These are phyloP conservation scores for Astrephomene gubernaculifera DNA, from an alignment of 139 green algal genomes.

Conservation along the genomic window DNA sequence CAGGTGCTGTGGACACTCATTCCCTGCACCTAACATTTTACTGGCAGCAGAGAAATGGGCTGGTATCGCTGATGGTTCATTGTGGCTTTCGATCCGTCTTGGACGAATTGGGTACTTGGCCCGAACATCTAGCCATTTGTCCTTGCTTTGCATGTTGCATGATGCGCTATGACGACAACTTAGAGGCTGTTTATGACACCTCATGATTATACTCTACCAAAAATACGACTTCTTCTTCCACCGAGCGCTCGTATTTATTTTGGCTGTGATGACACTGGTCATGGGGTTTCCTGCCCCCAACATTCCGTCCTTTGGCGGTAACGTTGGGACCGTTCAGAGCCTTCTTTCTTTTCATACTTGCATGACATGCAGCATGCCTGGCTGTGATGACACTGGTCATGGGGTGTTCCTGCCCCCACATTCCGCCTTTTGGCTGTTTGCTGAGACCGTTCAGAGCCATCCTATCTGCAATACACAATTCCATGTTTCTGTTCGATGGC, in stretches of 20 bases:
- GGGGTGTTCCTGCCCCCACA: background rate
- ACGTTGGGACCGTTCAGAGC: background rate
- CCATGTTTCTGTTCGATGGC: background rate
- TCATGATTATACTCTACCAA: conserved; percentile 49
- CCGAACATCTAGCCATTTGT: conserved; percentile 15
- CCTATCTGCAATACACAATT: background rate
- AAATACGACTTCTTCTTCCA: conserved; percentile 64
- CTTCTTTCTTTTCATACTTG: background rate
- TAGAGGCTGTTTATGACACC: conserved; percentile 64
- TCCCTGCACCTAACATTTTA: conserved; percentile 35
- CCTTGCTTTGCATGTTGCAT: background rate
- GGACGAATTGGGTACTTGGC: conserved; percentile 19
- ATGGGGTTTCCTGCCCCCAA: conserved; percentile 19
- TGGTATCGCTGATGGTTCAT: conserved; percentile 13
- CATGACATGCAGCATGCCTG: background rate
- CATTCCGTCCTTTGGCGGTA: background rate
- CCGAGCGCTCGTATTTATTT: conserved; percentile 27
- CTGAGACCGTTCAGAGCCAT: conserved; percentile 6
- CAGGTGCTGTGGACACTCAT: conserved; percentile 23
- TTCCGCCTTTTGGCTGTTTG: background rate
- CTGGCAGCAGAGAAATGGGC: conserved; percentile 37
- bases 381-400: conserved; percentile 11
- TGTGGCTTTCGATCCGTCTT: conserved; percentile 13
- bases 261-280: conserved; percentile 26
- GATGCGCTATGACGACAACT: conserved; percentile 50